Evolutionary conservation across 2,329 filamentous ascomycete species (phyloP).

Genomic region (Fusarium secorum): DNA sequence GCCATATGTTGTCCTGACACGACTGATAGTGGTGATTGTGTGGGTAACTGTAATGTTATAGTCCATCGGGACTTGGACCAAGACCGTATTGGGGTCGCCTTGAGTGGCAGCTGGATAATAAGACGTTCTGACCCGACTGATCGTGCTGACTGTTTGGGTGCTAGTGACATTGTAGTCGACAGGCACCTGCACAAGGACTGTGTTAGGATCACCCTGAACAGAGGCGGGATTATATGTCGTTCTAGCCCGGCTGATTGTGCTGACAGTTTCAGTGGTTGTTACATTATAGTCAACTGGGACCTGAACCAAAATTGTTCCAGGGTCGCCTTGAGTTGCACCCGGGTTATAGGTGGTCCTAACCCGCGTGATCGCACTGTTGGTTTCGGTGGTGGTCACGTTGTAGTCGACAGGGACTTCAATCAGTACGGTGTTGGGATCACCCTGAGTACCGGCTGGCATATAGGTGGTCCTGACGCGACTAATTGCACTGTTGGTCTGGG

Average conservation of each 20-base stretch:
- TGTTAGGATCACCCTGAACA: constrained; percentile 5
- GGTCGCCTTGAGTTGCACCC: neutral
- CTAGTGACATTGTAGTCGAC: neutral
- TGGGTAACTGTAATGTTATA: constrained; percentile 3
- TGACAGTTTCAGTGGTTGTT: neutral
- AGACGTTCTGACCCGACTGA: neutral
- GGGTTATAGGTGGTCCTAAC: constrained; percentile 3
- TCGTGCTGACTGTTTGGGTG: neutral
- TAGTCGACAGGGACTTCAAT: constrained; percentile 6
- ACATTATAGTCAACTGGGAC: neutral
- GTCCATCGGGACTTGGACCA: neutral
- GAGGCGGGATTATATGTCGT: neutral
- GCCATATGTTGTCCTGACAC: neutral
- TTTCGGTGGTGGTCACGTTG: neutral
- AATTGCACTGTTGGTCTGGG: neutral
- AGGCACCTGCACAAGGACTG: constrained; percentile 8
- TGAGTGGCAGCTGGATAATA: neutral
- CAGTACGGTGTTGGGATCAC: constrained; percentile 11
- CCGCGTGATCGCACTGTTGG: neutral
- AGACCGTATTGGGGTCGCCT: neutral
- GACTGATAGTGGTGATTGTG: neutral
- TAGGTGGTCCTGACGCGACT: neutral
- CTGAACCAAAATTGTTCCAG: neutral
- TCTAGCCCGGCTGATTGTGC: neutral
- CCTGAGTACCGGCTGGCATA: neutral